Evolutionary conservation across 345 rosid genomes (phyloP).

Genomic region (Gossypium herbaceum): DNA sequence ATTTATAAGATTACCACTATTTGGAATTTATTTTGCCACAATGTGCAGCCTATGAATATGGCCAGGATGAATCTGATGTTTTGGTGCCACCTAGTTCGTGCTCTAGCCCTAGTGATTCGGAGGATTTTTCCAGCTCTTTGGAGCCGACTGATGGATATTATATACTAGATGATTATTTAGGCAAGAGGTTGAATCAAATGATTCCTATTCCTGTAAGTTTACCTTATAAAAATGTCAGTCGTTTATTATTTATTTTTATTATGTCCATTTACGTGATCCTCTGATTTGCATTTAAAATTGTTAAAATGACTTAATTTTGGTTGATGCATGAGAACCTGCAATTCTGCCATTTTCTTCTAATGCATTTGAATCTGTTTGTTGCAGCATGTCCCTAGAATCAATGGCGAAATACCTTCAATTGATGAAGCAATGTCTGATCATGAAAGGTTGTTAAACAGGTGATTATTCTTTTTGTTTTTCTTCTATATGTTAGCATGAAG

Average conservation of each 20-base stretch:
- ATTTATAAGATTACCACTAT: conserved; percentile 5
- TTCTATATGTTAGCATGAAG: neutral
- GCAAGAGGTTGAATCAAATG: conserved; percentile 77
- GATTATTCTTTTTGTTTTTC: neutral
- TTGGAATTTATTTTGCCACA: conserved; percentile 18
- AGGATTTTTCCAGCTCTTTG: conserved; percentile 55
- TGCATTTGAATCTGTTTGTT: conserved; percentile 12
- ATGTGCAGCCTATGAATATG: conserved; percentile 48
- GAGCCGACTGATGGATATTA: conserved; percentile 47
- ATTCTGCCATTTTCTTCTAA: conserved; percentile 2
- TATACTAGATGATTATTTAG: conserved; percentile 58
- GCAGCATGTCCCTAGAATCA: conserved; percentile 90
- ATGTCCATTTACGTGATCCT: neutral
- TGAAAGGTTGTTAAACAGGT: conserved; percentile 83
- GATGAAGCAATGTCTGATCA: conserved; percentile 96
- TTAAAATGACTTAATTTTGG: neutral
- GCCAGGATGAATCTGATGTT: conserved; percentile 53
- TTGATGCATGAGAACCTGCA: neutral
- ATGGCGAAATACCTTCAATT: conserved; percentile 89
- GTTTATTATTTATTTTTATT: neutral
- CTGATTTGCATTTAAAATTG: neutral
- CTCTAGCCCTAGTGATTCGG: conserved; percentile 58
- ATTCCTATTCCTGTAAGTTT: conserved; percentile 68
- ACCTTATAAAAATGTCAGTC: conserved; percentile 1
- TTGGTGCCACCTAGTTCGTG: conserved; percentile 45